These are phyloP conservation scores for Erythrobasidium hasegawianum DNA, from an alignment of 1,284 basidiomycete species.

Conservation along the genomic window DNA sequence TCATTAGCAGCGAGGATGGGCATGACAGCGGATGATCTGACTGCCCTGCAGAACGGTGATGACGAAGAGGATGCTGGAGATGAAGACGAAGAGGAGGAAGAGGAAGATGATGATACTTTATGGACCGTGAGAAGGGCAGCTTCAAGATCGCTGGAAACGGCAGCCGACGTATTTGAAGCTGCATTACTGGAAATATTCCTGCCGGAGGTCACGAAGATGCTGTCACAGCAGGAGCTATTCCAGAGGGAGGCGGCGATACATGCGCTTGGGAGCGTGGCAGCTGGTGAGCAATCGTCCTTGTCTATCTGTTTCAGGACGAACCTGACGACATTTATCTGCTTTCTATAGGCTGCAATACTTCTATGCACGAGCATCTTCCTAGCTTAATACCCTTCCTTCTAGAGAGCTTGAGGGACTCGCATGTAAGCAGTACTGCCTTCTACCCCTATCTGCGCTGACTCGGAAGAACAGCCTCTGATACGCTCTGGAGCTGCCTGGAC, in stretches of 20 bases:
- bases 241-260: constrained; percentile 93
- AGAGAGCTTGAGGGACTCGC: constrained; percentile 81
- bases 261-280: constrained; percentile 94
- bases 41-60: constrained; percentile 41
- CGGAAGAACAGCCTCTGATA: constrained; percentile 87
- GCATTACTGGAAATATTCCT: constrained; percentile 85
- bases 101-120: constrained; percentile 91
- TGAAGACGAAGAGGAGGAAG: constrained; percentile 79
- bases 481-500: constrained; percentile 99
- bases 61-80: constrained; percentile 73
- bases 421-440: constrained; percentile 58
- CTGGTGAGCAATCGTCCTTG: constrained; percentile 76
- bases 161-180: constrained; percentile 84
- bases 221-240: constrained; percentile 90
- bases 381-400: constrained; percentile 92
- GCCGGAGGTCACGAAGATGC: constrained; percentile 83
- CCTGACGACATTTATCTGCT: no score
- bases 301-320: no score
- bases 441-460: no score
- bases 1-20: constrained; percentile 42
- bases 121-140: constrained; percentile 99
- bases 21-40: constrained; percentile 55
- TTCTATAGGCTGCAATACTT: constrained; percentile 94
- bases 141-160: constrained; percentile 92
- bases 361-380: constrained; percentile 88